Evolutionary conservation across 2,329 filamentous ascomycete genomes (phyloP).

Genomic region (Hymenoscyphus infarciens): DNA sequence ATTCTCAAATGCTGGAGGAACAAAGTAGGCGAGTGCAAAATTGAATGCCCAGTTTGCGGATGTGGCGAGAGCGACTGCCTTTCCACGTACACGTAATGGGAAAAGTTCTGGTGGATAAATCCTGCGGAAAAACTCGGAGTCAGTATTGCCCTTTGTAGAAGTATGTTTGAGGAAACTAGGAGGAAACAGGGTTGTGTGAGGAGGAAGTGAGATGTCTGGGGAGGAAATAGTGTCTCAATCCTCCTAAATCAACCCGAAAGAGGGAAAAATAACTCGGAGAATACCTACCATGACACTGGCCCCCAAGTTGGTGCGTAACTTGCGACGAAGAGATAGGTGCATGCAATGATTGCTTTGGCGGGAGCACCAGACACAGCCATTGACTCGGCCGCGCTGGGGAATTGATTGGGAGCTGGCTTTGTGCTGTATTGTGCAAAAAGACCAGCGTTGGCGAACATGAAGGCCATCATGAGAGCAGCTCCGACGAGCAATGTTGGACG

Average conservation of each 20-base stretch:
- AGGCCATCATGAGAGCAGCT: conserved; percentile 35
- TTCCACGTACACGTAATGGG: conserved; percentile 47
- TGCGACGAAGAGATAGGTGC: conserved; percentile 62
- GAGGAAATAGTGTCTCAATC: too few species aligned
- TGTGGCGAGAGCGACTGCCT: conserved; percentile 51
- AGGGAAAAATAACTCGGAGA: too few species aligned
- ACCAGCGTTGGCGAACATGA: conserved; percentile 45
- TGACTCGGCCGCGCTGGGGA: conserved; percentile 41
- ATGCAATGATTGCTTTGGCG: conserved; percentile 59
- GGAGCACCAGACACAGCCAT: conserved; percentile 47
- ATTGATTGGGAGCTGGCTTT: conserved; percentile 36
- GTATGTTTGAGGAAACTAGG: too few species aligned
- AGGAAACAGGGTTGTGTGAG: too few species aligned
- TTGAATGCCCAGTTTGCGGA: conserved; percentile 50
- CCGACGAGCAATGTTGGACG: conserved; percentile 64
- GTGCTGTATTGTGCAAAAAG: conserved; percentile 44
- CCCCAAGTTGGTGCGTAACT: conserved; percentile 51
- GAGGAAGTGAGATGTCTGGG: too few species aligned
- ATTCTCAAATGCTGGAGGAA: conserved; percentile 43
- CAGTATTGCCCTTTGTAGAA: too few species aligned
- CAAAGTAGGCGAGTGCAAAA: conserved; percentile 47
- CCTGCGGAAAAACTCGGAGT: conserved; percentile 18
- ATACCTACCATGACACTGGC: conserved; percentile 40
- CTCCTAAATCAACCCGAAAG: too few species aligned
- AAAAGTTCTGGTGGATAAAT: conserved; percentile 49